phyloP scores from a whole-genome alignment of 495 filamentous ascomycete species.

The Cairneyella variabilis region DNA sequence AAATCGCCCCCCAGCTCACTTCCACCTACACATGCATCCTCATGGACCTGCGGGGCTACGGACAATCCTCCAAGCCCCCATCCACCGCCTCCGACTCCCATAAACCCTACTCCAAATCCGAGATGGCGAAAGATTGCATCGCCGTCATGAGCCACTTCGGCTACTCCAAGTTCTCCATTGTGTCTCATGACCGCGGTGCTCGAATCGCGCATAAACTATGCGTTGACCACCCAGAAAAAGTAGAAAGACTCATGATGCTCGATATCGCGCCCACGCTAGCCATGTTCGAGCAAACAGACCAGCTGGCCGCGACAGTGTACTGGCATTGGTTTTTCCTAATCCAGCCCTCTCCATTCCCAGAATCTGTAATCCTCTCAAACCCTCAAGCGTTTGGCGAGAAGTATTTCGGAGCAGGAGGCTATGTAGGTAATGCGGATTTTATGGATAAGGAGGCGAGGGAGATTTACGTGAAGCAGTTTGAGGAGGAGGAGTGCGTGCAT shows the following conservation, averaged over 20 bases:
- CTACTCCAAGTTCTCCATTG: conserved; percentile 28
- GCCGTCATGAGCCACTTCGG: conserved; percentile 30
- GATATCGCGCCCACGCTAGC: conserved; percentile 38
- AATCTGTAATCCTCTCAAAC: conserved; percentile 27
- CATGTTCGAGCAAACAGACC: conserved; percentile 32
- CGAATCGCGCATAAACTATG: conserved; percentile 38
- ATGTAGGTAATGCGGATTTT: conserved; percentile 2
- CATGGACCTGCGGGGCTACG: conserved; percentile 40
- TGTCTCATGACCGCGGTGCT: conserved; percentile 38
- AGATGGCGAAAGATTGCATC: conserved; percentile 34
- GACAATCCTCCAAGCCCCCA: conserved; percentile 34
- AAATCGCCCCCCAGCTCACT: conserved; percentile 26
- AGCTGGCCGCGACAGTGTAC: conserved; percentile 32
- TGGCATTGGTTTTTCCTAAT: conserved; percentile 44
- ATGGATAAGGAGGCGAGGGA: conserved; percentile 23
- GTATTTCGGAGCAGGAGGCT: conserved; percentile 25
- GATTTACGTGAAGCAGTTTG: conserved; percentile 28
- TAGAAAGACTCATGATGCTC: conserved; percentile 31
- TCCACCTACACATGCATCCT: conserved; percentile 30
- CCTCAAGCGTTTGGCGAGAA: conserved; percentile 21
- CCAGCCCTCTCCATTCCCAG: conserved; percentile 34
- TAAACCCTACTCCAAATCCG: conserved; percentile 30
- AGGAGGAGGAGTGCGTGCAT: conserved; percentile 28
- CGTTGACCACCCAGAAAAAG: conserved; percentile 30
- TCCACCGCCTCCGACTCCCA: conserved; percentile 11